Evolutionary conservation across 371 early-diverging fungal species (phyloP).

Genomic region (Cokeromyces recurvatus): DNA sequence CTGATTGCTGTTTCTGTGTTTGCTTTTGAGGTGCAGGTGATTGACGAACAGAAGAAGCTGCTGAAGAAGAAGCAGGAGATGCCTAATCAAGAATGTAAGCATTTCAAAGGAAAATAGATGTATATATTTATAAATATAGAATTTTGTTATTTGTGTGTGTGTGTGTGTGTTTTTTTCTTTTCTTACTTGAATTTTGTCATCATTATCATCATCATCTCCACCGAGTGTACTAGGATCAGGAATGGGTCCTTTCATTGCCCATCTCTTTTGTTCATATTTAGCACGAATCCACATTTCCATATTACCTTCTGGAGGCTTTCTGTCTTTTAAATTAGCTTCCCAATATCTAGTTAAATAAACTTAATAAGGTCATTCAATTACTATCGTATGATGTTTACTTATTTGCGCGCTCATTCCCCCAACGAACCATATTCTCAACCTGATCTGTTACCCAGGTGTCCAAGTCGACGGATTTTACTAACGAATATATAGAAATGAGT

Average conservation of each 20-base stretch:
- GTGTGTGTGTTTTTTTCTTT: no score
- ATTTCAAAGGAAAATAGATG: no score
- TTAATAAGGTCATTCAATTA: no score
- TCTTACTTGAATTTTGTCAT: no score
- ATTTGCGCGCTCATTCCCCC: constrained; percentile 85
- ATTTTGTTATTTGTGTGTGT: no score
- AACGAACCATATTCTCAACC: constrained; percentile 73
- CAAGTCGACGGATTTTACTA: constrained; percentile 81
- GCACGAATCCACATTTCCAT: constrained; percentile 81
- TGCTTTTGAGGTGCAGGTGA: constrained; percentile 10
- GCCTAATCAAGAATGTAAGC: no score
- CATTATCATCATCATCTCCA: constrained; percentile 30
- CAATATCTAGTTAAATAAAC: constrained; percentile 42
- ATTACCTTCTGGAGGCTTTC: constrained; percentile 50
- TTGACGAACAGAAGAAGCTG: constrained; percentile 7
- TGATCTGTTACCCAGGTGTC: constrained; percentile 88
- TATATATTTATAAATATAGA: no score
- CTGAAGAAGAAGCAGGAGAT: no score
- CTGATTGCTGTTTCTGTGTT: constrained; percentile 19
- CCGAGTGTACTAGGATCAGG: constrained; percentile 71
- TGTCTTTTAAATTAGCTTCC: constrained; percentile 56
- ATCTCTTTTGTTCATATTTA: constrained; percentile 83
- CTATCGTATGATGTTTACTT: constrained; percentile 36
- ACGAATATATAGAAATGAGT: no score
- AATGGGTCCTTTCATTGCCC: constrained; percentile 64